A percentile compares a stretch with the other conserved stretches of the same genome.
Conservation (phyloP, 306 rosid genomes). For the Cotoneaster glaucophyllus region DNA sequence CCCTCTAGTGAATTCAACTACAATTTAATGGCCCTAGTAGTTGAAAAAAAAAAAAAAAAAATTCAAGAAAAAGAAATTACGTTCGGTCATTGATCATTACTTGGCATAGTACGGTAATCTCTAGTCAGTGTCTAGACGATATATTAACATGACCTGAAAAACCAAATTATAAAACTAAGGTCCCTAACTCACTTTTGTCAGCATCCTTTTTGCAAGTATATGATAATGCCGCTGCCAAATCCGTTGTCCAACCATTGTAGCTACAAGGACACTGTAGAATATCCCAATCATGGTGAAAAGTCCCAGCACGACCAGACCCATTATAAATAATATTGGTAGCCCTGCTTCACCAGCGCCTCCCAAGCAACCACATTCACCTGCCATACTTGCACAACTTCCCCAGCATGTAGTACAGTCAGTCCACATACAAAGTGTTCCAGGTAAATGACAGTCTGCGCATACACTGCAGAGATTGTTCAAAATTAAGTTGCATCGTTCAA, state of each 20-base stretch:
- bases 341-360: slow-evolving; percentile 99
- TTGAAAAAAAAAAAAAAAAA: neutral
- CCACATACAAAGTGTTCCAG: slow-evolving; percentile 99
- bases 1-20: slow-evolving; percentile 1
- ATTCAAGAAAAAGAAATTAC: neutral
- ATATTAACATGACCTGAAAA: neutral
- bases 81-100: neutral
- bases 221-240: slow-evolving; percentile 99
- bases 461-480: slow-evolving; percentile 46
- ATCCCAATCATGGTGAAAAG: slow-evolving; percentile 92
- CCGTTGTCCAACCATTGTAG: slow-evolving; percentile 98
- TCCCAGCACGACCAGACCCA: slow-evolving; percentile 82
- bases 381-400: slow-evolving; percentile 96
- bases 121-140: slow-evolving; percentile 6
- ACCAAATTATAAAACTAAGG: slow-evolving; percentile 7
- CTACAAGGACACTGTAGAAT: slow-evolving; percentile 96
- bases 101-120: slow-evolving; percentile 8
- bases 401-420: slow-evolving; percentile 97
- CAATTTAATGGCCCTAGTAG: neutral
- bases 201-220: slow-evolving; percentile 96
- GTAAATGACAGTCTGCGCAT: slow-evolving; percentile 98
- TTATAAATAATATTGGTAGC: slow-evolving; percentile 72
- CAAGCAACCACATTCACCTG: slow-evolving; percentile 92
- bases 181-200: slow-evolving; percentile 68
- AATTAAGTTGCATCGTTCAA: slow-evolving; percentile 8